Conservation (phyloP, 495 filamentous ascomycete genomes). For the Hyaloscypha bicolor region DNA sequence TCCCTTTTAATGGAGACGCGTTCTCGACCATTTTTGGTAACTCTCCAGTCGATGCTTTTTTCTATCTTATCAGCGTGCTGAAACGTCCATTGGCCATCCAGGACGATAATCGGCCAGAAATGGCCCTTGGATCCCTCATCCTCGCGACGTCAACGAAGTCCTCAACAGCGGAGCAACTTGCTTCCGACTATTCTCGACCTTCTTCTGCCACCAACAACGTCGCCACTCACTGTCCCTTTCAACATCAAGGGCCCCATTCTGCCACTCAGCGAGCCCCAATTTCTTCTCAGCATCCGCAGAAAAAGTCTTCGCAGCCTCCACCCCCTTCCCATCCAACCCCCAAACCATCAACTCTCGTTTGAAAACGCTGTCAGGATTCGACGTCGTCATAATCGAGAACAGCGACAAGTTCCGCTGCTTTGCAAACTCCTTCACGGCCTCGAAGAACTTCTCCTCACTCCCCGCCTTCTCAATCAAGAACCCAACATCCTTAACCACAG, state of each 20-base stretch:
- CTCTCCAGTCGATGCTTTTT: too few relatives aligned
- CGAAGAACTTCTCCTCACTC: conserved; percentile 47
- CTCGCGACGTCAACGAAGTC: conserved; percentile 32
- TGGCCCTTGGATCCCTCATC: not conserved
- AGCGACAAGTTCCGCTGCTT: conserved; percentile 61
- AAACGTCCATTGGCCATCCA: too few relatives aligned
- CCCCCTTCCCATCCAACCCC: conserved; percentile 49
- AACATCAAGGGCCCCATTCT: conserved; percentile 46
- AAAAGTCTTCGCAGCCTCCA: conserved; percentile 57
- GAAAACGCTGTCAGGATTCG: conserved; percentile 55
- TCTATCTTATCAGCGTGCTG: too few relatives aligned
- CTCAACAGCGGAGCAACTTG: conserved; percentile 85
- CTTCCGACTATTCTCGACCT: conserved; percentile 75
- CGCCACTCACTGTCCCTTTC: conserved; percentile 44
- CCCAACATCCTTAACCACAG: conserved; percentile 66
- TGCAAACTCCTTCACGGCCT: conserved; percentile 56
- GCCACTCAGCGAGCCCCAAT: conserved; percentile 61
- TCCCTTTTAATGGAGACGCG: too few relatives aligned
- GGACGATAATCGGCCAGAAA: too few relatives aligned
- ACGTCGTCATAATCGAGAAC: conserved; percentile 76
- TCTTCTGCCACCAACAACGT: conserved; percentile 68
- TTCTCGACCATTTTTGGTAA: too few relatives aligned
- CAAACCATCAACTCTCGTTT: conserved; percentile 74
- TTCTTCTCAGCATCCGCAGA: conserved; percentile 44
- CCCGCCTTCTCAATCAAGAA: conserved; percentile 63